Evolutionary conservation across 345 rosid genomes (phyloP).

Genomic region (Garcia nutans): DNA sequence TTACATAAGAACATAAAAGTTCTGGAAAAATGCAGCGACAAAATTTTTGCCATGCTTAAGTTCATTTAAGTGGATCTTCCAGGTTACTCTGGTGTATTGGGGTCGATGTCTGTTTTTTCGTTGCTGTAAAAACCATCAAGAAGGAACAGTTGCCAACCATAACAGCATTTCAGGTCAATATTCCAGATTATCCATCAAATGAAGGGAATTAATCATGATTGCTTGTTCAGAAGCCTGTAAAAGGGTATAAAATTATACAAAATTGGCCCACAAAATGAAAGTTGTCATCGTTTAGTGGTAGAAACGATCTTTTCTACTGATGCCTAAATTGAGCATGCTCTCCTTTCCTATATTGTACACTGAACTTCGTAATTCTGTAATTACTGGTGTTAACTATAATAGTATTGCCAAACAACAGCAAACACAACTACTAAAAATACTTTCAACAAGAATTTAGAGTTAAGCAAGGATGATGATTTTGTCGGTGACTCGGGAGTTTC

Average conservation of each 20-base stretch:
- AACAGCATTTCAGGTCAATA: background rate
- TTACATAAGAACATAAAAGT: no score
- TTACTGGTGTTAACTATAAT: conserved; percentile 27
- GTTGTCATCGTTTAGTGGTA: background rate
- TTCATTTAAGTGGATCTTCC: no score
- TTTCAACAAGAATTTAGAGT: conserved; percentile 48
- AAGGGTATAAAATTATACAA: conserved; percentile 8
- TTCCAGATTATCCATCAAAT: no score
- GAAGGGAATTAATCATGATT: background rate
- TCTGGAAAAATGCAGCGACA: no score
- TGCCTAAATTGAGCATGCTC: background rate
- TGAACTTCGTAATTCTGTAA: conserved; percentile 10
- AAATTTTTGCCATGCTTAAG: no score
- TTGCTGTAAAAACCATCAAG: no score
- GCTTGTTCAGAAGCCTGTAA: no score
- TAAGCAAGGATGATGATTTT: conserved; percentile 36
- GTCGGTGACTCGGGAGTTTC: conserved; percentile 28
- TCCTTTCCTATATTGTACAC: conserved; percentile 28
- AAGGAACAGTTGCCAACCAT: no score
- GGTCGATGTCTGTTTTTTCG: no score
- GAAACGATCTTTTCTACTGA: background rate
- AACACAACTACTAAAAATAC: conserved; percentile 55
- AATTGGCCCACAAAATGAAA: conserved; percentile 4
- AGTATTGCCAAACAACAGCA: conserved; percentile 74
- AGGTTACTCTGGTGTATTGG: no score